Conservation (phyloP, 495 filamentous ascomycete species). For the Parathielavia appendiculata region DNA sequence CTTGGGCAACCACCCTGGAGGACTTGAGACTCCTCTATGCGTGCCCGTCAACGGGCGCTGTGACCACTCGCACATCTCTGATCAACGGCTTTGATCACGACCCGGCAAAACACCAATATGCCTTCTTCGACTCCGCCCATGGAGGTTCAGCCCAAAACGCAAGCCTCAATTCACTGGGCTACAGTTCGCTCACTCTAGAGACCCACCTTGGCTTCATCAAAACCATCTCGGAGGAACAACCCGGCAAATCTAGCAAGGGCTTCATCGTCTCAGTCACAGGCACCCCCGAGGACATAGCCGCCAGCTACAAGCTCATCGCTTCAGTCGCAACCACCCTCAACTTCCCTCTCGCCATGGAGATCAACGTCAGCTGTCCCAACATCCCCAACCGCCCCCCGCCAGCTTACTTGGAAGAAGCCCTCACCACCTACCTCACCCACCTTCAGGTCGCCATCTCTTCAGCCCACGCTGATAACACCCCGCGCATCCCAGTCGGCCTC, state of each 20-base stretch:
- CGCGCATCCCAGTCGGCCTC: constrained; percentile 48
- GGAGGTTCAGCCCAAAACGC: constrained; percentile 30
- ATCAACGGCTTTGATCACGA: constrained; percentile 56
- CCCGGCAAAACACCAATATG: constrained; percentile 55
- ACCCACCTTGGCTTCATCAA: constrained; percentile 56
- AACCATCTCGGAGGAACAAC: constrained; percentile 32
- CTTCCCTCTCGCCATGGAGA: constrained; percentile 54
- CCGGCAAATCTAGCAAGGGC: constrained; percentile 39
- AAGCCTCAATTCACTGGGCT: constrained; percentile 66
- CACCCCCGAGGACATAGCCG: constrained; percentile 41
- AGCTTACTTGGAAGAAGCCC: constrained; percentile 49
- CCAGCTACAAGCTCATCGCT: constrained; percentile 40
- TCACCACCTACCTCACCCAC: constrained; percentile 45
- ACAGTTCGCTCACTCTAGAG: constrained; percentile 60
- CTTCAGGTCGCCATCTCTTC: constrained; percentile 21
- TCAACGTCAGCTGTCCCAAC: constrained; percentile 73
- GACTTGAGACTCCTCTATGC: constrained; percentile 54
- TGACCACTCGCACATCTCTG: constrained; percentile 63
- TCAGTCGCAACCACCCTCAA: neutral
- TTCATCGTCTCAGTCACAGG: constrained; percentile 72
- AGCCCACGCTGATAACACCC: constrained; percentile 1
- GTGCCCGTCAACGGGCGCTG: constrained; percentile 58
- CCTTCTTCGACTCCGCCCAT: constrained; percentile 56
- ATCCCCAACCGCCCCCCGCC: constrained; percentile 61
- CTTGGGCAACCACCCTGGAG: constrained; percentile 59